Conservation (phyloP, 768 basidiomycete genomes). For the Myochromella boudieri region DNA sequence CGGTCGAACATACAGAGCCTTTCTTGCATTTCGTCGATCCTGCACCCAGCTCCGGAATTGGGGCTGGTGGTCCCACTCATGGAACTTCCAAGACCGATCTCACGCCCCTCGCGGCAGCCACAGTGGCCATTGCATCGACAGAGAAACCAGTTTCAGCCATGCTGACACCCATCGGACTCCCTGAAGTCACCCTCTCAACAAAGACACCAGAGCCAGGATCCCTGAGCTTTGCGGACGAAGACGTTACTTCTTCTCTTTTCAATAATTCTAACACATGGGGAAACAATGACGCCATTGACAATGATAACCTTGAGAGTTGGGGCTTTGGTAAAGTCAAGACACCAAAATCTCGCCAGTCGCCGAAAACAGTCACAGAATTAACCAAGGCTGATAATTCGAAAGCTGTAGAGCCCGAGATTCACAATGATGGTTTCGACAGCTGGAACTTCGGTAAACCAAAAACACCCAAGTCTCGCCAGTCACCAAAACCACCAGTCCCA, state of each 20-base stretch:
- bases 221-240: conserved; percentile 7
- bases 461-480: conserved; percentile 14
- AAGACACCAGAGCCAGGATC: conserved; percentile 12
- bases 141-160: conserved; percentile 12
- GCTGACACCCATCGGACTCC: conserved; percentile 17
- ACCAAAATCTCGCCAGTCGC: conserved; percentile 12
- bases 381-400: conserved; percentile 9
- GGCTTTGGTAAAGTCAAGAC: conserved; percentile 13
- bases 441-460: conserved; percentile 12
- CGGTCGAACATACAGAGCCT: conserved; percentile 6
- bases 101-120: neutral
- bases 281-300: neutral
- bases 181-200: conserved; percentile 14
- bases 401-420: too few species aligned
- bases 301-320: conserved; percentile 8
- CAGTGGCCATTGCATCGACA: neutral
- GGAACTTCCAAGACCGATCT: conserved; percentile 24
- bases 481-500: conserved; percentile 10
- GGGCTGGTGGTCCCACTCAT: conserved; percentile 8
- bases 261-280: conserved; percentile 4
- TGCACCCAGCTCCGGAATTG: conserved; percentile 4
- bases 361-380: conserved; percentile 9
- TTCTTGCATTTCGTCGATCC: conserved; percentile 6
- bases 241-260: conserved; percentile 15
- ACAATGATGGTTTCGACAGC: conserved; percentile 2